Percentiles rank a stretch among this genome's conserved stretches.
Evolutionary conservation across 2,329 filamentous ascomycete species (phyloP).

Genomic region (Trichoderma sp.): DNA sequence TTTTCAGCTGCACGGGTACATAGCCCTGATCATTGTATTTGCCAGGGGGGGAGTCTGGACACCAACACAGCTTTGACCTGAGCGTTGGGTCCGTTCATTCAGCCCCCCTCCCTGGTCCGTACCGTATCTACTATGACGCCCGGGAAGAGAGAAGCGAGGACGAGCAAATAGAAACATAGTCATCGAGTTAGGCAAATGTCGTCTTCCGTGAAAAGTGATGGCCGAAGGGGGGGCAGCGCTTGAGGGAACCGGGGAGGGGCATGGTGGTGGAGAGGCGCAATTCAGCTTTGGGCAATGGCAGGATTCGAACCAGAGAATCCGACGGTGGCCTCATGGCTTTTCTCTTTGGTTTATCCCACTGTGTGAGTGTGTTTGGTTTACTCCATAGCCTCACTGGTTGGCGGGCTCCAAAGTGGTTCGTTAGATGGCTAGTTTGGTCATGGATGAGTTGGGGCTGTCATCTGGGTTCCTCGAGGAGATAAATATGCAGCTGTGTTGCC

Average conservation of each 20-base stretch:
- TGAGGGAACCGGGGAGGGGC: background rate
- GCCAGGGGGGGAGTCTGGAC: background rate
- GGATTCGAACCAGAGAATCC: background rate
- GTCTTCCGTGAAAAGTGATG: constrained; percentile 14
- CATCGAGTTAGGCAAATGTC: constrained; percentile 9
- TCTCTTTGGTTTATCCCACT: background rate
- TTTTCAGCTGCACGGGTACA: background rate
- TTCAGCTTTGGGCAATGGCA: constrained; percentile 9
- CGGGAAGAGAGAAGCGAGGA: background rate
- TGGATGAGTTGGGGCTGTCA: background rate
- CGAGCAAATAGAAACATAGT: background rate
- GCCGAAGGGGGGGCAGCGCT: background rate
- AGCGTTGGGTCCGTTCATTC: background rate
- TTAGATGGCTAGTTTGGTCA: background rate
- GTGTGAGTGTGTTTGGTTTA: background rate
- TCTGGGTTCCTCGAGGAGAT: background rate
- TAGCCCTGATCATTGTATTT: background rate
- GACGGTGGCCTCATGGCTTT: background rate
- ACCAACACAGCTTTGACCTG: background rate
- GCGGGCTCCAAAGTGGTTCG: background rate
- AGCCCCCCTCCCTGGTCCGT: background rate
- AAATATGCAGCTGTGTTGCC: constrained; percentile 8
- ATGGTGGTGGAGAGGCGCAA: constrained; percentile 3
- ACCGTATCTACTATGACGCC: background rate
- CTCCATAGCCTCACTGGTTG: constrained; percentile 12